Conservation (phyloP, 2,329 filamentous ascomycete species). For the Aspergillus flavus region DNA sequence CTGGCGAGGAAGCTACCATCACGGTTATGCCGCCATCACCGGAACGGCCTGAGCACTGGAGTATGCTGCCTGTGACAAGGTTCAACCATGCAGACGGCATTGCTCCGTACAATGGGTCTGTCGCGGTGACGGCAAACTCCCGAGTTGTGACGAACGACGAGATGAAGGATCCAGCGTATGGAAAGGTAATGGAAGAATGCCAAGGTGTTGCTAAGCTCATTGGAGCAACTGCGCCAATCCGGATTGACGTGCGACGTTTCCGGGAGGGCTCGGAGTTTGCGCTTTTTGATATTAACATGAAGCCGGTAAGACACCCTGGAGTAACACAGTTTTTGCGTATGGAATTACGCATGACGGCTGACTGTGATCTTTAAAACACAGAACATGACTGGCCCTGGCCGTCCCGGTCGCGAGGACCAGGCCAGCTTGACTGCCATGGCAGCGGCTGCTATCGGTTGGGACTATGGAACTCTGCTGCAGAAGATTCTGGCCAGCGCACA, state of each 20-base stretch:
- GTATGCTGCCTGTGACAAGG: constrained; percentile 49
- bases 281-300: constrained; percentile 57
- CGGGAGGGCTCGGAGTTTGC: constrained; percentile 42
- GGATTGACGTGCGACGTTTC: constrained; percentile 51
- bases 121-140: constrained; percentile 54
- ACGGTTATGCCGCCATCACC: constrained; percentile 54
- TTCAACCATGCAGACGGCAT: constrained; percentile 54
- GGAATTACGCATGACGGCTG: background rate
- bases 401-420: constrained; percentile 52
- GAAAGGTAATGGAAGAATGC: constrained; percentile 40
- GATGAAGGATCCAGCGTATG: constrained; percentile 38
- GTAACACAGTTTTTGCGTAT: background rate
- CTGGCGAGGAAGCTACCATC: constrained; percentile 54
- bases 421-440: constrained; percentile 51
- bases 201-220: constrained; percentile 44
- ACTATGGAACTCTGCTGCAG: constrained; percentile 42
- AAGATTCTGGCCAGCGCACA: constrained; percentile 35
- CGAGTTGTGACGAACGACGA: constrained; percentile 38
- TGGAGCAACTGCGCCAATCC: constrained; percentile 47
- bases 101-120: constrained; percentile 53
- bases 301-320: constrained; percentile 42
- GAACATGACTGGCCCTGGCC: constrained; percentile 53
- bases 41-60: constrained; percentile 40
- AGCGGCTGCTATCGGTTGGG: constrained; percentile 48
- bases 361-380: constrained; percentile 13